Evolutionary conservation across 148 eudicot species (phyloP).

Genomic region (Rhododendron simsii): DNA sequence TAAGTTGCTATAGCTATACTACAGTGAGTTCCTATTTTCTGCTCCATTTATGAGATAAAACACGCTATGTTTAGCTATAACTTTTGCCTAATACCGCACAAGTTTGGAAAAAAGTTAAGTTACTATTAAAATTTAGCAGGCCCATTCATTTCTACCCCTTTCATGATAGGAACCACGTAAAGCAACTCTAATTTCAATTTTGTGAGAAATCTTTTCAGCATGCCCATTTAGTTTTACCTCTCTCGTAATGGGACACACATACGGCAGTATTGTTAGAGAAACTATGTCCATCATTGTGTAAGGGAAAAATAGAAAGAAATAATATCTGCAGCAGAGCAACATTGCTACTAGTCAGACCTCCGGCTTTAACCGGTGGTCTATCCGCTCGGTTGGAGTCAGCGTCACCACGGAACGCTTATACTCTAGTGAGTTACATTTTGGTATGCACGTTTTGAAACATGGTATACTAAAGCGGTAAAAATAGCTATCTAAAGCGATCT

Average conservation of each 20-base stretch:
- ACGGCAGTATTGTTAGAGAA: background rate
- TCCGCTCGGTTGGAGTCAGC: background rate
- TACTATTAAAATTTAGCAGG: background rate
- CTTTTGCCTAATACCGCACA: background rate
- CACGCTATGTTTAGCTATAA: background rate
- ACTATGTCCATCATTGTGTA: background rate
- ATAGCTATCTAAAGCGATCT: background rate
- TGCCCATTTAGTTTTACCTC: background rate
- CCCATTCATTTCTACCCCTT: background rate
- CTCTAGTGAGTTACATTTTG: too few relatives aligned
- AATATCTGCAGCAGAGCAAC: background rate
- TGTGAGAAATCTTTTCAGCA: background rate
- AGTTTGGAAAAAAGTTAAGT: background rate
- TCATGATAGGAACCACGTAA: background rate
- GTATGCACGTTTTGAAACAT: background rate
- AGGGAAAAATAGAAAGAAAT: background rate
- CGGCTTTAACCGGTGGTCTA: background rate
- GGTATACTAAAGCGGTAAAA: background rate
- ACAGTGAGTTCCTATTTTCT: background rate
- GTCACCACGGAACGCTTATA: background rate
- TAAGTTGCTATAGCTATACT: background rate
- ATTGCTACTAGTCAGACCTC: background rate
- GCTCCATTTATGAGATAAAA: background rate
- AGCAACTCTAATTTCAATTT: background rate
- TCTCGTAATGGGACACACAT: background rate